Evolutionary conservation across 306 rosid genomes (phyloP).

Genomic region (Quercus variabilis): DNA sequence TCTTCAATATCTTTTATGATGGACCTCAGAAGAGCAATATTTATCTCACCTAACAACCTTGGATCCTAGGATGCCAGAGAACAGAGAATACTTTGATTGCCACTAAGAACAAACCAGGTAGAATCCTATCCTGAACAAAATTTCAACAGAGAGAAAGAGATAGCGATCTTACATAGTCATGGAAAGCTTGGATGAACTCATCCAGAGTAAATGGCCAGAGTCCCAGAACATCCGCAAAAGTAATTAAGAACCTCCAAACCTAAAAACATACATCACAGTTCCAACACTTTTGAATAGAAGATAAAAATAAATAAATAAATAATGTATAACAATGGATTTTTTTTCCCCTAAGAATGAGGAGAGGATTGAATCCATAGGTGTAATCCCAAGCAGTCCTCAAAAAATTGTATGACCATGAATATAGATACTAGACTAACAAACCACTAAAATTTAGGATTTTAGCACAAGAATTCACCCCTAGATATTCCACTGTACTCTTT

Average conservation of each 20-base stretch:
- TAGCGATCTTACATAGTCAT: slow-evolving; percentile 59
- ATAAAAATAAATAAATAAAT: neutral
- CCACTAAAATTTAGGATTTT: neutral
- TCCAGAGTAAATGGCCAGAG: slow-evolving; percentile 83
- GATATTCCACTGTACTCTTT: neutral
- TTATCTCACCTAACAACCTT: slow-evolving; percentile 71
- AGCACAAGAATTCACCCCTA: neutral
- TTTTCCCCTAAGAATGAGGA: no score
- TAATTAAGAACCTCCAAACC: slow-evolving; percentile 82
- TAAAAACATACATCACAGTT: slow-evolving; percentile 21
- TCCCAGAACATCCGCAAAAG: slow-evolving; percentile 73
- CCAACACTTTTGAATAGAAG: neutral
- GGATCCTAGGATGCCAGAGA: slow-evolving; percentile 52
- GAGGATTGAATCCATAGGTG: no score
- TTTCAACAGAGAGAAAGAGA: neutral
- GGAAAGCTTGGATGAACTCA: slow-evolving; percentile 84
- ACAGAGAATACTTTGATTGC: slow-evolving; percentile 6
- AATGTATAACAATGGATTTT: no score
- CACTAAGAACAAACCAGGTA: slow-evolving; percentile 11
- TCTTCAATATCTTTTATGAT: slow-evolving; percentile 75
- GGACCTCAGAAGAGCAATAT: slow-evolving; percentile 61
- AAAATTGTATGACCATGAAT: neutral
- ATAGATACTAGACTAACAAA: neutral
- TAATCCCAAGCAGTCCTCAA: no score
- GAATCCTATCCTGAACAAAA: slow-evolving; percentile 9